phyloP scores from a whole-genome alignment of 2,329 filamentous ascomycete genomes.

The Aspergillus sojae region DNA sequence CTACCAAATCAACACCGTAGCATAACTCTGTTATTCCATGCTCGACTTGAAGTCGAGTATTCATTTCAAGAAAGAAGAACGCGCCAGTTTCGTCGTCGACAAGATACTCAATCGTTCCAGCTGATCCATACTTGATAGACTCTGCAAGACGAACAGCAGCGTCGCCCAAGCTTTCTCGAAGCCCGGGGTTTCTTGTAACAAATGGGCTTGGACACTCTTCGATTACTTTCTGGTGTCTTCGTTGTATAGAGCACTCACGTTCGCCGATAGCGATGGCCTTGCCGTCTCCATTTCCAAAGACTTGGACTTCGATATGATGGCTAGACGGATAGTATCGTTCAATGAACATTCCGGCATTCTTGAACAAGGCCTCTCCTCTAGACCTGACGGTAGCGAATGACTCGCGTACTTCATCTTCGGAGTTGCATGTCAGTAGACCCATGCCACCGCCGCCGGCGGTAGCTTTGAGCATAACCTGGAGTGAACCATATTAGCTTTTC shows the following conservation, averaged over 20 bases:
- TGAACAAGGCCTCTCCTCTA: slow-evolving; percentile 77
- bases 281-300: slow-evolving; percentile 81
- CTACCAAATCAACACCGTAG: slow-evolving; percentile 57
- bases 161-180: slow-evolving; percentile 64
- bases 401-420: slow-evolving; percentile 67
- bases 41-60: slow-evolving; percentile 61
- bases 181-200: slow-evolving; percentile 55
- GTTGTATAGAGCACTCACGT: slow-evolving; percentile 83
- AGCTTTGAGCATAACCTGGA: slow-evolving; percentile 71
- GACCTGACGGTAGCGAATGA: slow-evolving; percentile 74
- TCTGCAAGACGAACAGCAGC: slow-evolving; percentile 69
- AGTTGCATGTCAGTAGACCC: slow-evolving; percentile 76
- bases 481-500: slow-evolving; percentile 5
- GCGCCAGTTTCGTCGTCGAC: slow-evolving; percentile 79
- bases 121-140: slow-evolving; percentile 71
- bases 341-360: slow-evolving; percentile 80
- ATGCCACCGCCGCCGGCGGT: slow-evolving; percentile 81
- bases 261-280: slow-evolving; percentile 83
- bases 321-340: slow-evolving; percentile 80
- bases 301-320: slow-evolving; percentile 85
- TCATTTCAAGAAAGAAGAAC: slow-evolving; percentile 71
- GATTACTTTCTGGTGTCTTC: slow-evolving; percentile 86
- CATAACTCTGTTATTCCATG: slow-evolving; percentile 62
- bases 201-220: slow-evolving; percentile 85
- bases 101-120: slow-evolving; percentile 88